A percentile compares a stretch with the other conserved stretches of the same genome.
Evolutionary conservation across 495 filamentous ascomycete genomes (phyloP).

Genomic region (Penicillium desertorum): DNA sequence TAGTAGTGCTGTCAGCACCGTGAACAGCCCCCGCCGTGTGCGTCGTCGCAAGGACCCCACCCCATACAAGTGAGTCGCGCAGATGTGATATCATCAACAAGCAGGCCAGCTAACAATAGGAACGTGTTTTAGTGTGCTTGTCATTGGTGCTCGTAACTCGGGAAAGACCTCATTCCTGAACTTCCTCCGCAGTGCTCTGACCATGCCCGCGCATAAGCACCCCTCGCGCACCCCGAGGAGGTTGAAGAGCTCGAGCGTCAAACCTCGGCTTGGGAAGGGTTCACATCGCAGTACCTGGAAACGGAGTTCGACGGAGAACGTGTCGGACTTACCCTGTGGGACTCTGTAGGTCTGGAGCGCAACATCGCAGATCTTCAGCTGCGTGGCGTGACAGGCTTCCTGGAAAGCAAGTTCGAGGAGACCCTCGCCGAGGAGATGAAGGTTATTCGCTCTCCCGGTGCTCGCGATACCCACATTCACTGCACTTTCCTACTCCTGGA

Average conservation of each 20-base stretch:
- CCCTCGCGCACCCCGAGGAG: constrained; percentile 52
- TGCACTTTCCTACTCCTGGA: constrained; percentile 93
- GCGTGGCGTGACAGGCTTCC: constrained; percentile 83
- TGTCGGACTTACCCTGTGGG: constrained; percentile 92
- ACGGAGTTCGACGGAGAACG: constrained; percentile 93
- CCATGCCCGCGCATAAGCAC: constrained; percentile 73
- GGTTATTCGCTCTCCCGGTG: constrained; percentile 87
- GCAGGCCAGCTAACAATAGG: constrained; percentile 3
- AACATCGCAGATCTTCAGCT: constrained; percentile 91
- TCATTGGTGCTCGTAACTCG: constrained; percentile 82
- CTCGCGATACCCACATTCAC: constrained; percentile 95
- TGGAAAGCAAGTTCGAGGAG: constrained; percentile 98
- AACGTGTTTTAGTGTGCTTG: constrained; percentile 68
- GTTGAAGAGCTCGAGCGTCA: constrained; percentile 44
- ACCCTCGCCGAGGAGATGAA: constrained; percentile 98
- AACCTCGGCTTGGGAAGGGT: constrained; percentile 58
- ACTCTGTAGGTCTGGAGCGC: constrained; percentile 90
- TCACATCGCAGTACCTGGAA: constrained; percentile 85
- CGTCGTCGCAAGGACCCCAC: constrained; percentile 95
- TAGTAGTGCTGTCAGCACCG: constrained; percentile 83
- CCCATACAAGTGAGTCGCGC: constrained; percentile 83
- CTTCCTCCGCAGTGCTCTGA: constrained; percentile 83
- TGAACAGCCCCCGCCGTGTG: constrained; percentile 91
- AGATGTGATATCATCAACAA: not conserved
- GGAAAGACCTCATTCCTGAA: constrained; percentile 97